Evolutionary conservation across 257 asterid species (phyloP), one percentile per base, ranked within the genome.

Genomic region (Lithospermum erythrorhizon): DNA sequence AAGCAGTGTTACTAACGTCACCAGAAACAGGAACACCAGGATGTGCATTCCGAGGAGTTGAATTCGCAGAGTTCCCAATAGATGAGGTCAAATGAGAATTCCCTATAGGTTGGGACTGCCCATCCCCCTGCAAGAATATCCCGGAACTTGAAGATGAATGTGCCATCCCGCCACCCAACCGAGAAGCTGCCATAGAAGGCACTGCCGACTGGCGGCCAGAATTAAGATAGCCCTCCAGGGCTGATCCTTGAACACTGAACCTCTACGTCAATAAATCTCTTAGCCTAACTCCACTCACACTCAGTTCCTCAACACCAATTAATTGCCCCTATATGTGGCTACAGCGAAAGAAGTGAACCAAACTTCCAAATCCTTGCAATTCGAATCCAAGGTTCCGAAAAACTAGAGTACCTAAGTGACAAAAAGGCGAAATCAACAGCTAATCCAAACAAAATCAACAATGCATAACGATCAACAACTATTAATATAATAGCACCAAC

Each of bases 101-200:
- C 55, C 90, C 94, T 32, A 64, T 77, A 59, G 76, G 80, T 53
- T 81, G 94, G 21, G 94, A 80, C 51, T 73, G 94, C 61, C 80
- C 88, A 65, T 83, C 94, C 58, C 96, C 96, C 68, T 83, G 94
- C 61, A 80, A 84, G 72, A 86, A 84, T 52, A 86, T 83, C 56
- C 95, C 96, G 10, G 97, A 93, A 73, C 87, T 75, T 2, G 94
- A 85, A 71, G 96, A 77, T 58, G 97, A 89, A 68, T 80, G 97
- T 60, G 83, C 72, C 75, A 79, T 72, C 58, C 93, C 95, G 66
- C 94, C 93, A 70, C 76, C 81, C 83, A 78, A 71, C 63, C 87
- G 82, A 47, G 81, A 66, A 53, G 81, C 45, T 35, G 45, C 45
- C 45, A 35, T 35, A 35, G 45, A 35, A 35, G 45, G 78, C 70